Percentiles rank a stretch among this genome's conserved stretches.
Conservation (phyloP, 805 yeast species). For the Starmerella khaoyaiensis region DNA sequence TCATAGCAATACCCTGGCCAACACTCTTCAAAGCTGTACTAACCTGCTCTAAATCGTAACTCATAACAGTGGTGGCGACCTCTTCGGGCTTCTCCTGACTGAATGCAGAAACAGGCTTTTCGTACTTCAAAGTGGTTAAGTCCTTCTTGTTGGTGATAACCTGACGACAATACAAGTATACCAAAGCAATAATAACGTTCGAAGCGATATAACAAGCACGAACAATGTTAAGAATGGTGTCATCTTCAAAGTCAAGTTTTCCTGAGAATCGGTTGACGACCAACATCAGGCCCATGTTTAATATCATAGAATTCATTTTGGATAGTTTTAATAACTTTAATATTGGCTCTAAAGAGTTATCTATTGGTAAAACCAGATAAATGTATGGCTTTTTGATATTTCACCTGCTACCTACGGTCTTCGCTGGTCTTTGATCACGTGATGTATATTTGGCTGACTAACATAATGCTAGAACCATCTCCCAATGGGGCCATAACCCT, state of each 20-base stretch:
- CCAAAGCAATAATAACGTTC: constrained; percentile 47
- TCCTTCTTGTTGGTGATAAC: constrained; percentile 62
- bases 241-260: constrained; percentile 78
- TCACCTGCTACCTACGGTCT: too few species aligned
- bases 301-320: constrained; percentile 72
- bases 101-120: constrained; percentile 69
- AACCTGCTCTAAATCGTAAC: constrained; percentile 84
- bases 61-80: constrained; percentile 82
- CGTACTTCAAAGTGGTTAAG: constrained; percentile 80
- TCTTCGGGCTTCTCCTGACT: constrained; percentile 54
- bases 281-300: constrained; percentile 81
- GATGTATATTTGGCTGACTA: too few species aligned
- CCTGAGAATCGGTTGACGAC: constrained; percentile 93
- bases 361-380: too few species aligned
- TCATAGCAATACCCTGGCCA: constrained; percentile 85
- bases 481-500: too few species aligned
- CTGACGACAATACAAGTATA: constrained; percentile 53
- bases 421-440: too few species aligned
- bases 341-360: too few species aligned
- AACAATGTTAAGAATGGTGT: constrained; percentile 55
- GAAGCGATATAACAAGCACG: constrained; percentile 59
- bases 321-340: background rate
- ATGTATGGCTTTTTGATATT: too few species aligned
- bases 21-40: constrained; percentile 67
- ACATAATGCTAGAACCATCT: too few species aligned